Conservation (phyloP, 1,139 yeast species). For the Yamadazyma songkhlaensis region DNA sequence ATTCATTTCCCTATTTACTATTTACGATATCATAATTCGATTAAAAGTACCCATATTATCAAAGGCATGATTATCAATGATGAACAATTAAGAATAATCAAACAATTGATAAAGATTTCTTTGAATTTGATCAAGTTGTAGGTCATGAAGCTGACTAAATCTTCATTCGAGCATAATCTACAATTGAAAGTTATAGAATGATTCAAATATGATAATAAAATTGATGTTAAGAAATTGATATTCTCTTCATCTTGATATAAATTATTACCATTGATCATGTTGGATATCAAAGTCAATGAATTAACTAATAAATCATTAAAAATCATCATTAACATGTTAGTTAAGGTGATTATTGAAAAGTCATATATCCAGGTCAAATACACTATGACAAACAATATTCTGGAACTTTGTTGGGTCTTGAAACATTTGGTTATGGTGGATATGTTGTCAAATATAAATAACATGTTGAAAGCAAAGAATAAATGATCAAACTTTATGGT, state of each 20-base stretch:
- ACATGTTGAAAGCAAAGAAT: conserved; percentile 15
- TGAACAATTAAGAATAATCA: conserved; percentile 21
- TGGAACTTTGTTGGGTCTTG: conserved; percentile 10
- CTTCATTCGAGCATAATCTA: conserved; percentile 4
- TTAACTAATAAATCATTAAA: conserved; percentile 24
- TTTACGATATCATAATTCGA: conserved; percentile 2
- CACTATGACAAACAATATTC: background rate
- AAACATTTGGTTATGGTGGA: conserved; percentile 11
- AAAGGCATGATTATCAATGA: conserved; percentile 27
- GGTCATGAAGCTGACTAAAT: conserved; percentile 5
- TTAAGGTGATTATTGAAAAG: conserved; percentile 16
- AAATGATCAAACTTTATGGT: conserved; percentile 24
- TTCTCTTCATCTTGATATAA: conserved; percentile 3
- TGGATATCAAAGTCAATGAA: conserved; percentile 12
- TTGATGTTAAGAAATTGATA: conserved; percentile 18
- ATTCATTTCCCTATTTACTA: too few species aligned
- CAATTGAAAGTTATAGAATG: conserved; percentile 12
- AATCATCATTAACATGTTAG: conserved; percentile 16
- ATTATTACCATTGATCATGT: conserved; percentile 5
- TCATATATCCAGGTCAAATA: conserved; percentile 24
- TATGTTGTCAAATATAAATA: conserved; percentile 17
- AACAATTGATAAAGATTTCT: conserved; percentile 16
- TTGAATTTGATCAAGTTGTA: conserved; percentile 6
- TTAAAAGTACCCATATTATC: conserved; percentile 18
- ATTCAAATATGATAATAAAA: conserved; percentile 16